A percentile compares a stretch with the other conserved stretches of the same genome.
phyloP scores from a whole-genome alignment of 257 asterid genomes.

The Galeopsis tetrahit region DNA sequence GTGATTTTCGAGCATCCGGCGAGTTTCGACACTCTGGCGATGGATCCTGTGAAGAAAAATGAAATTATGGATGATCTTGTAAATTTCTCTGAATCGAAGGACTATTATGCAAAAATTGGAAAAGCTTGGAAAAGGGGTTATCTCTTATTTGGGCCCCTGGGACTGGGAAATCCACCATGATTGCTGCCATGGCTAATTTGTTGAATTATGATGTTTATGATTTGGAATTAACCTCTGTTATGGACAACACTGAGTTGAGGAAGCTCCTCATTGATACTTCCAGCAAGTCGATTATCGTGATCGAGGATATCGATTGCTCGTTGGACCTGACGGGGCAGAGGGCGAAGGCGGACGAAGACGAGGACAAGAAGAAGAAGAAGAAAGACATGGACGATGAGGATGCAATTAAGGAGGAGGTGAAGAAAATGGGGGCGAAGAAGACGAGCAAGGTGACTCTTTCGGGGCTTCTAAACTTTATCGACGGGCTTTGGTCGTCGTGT shows the following conservation, averaged over 20 bases:
- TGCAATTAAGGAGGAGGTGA: slow-evolving; percentile 17
- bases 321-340: slow-evolving; percentile 57
- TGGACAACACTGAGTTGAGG: slow-evolving; percentile 56
- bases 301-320: slow-evolving; percentile 66
- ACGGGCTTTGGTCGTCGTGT: slow-evolving; percentile 71
- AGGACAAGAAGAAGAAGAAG: slow-evolving; percentile 1
- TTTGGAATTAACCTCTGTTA: slow-evolving; percentile 49
- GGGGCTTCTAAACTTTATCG: slow-evolving; percentile 68
- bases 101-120: slow-evolving; percentile 58
- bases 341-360: slow-evolving; percentile 26
- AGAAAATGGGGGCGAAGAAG: slow-evolving; percentile 33
- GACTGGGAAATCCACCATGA: slow-evolving; percentile 61
- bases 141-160: slow-evolving; percentile 58
- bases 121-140: slow-evolving; percentile 72
- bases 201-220: slow-evolving; percentile 54
- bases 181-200: slow-evolving; percentile 62
- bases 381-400: slow-evolving; percentile 28
- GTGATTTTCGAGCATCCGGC: slow-evolving; percentile 61
- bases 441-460: slow-evolving; percentile 58
- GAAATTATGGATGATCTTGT: slow-evolving; percentile 53
- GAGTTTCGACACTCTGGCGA: slow-evolving; percentile 50
- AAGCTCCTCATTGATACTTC: slow-evolving; percentile 51
- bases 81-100: slow-evolving; percentile 45
- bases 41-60: slow-evolving; percentile 52
- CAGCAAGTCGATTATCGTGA: slow-evolving; percentile 48